Evolutionary conservation across 768 basidiomycete genomes (phyloP).

Genomic region (Naematelia aurantialba): DNA sequence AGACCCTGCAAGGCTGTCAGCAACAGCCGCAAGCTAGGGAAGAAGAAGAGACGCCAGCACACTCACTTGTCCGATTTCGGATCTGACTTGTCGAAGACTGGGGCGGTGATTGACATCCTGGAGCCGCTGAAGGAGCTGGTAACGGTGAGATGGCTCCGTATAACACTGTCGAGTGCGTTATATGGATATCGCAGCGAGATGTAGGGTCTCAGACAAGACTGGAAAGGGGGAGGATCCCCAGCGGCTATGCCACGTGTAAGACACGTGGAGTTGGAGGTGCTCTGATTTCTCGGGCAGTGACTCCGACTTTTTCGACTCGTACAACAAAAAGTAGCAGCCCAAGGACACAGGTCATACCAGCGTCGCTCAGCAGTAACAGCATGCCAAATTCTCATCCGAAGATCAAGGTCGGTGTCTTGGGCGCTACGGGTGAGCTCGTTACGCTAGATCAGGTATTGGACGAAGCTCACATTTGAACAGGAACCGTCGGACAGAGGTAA

Average conservation of each 20-base stretch:
- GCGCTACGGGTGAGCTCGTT: constrained; percentile 48
- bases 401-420: constrained; percentile 53
- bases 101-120: constrained; percentile 32
- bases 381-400: constrained; percentile 15
- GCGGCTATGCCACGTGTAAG: not conserved
- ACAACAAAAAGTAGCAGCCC: not conserved
- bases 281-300: no score
- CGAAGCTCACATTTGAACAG: constrained; percentile 12
- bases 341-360: not conserved
- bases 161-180: no score
- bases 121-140: no score
- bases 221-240: no score
- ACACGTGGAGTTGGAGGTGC: not conserved
- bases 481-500: constrained; percentile 85
- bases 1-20: constrained; percentile 21
- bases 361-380: not conserved
- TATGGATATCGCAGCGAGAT: no score
- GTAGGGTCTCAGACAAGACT: no score
- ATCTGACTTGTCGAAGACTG: constrained; percentile 40
- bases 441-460: not conserved
- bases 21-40: no score
- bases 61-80: constrained; percentile 35
- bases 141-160: no score
- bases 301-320: not conserved
- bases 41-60: not conserved